Evolutionary conservation across 768 basidiomycete genomes (phyloP).

Genomic region (Rhodosporidiobolus odoratus): DNA sequence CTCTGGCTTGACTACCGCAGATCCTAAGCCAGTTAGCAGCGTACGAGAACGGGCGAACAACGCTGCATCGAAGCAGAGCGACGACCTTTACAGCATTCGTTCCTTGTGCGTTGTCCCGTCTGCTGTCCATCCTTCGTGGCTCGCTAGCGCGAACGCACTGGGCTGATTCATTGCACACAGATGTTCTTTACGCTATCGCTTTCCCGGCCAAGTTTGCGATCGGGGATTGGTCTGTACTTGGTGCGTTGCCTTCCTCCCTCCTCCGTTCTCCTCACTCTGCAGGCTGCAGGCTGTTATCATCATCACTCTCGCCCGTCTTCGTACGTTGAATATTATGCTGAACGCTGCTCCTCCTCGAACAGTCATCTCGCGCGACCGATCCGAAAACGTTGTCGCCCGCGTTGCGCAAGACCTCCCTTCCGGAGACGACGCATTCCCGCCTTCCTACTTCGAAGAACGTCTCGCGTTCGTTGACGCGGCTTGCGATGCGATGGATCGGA

Average conservation of each 20-base stretch:
- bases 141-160: not conserved
- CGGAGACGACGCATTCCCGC: slow-evolving; percentile 36
- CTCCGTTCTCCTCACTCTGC: not conserved
- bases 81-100: slow-evolving; percentile 27
- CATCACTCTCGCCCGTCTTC: not conserved
- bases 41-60: slow-evolving; percentile 30
- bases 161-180: not conserved
- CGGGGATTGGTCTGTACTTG: slow-evolving; percentile 30
- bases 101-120: slow-evolving; percentile 17
- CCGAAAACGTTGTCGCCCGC: slow-evolving; percentile 22
- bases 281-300: not conserved
- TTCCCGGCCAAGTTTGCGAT: slow-evolving; percentile 35
- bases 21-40: slow-evolving; percentile 30
- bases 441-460: slow-evolving; percentile 10
- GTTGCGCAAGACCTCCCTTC: not conserved
- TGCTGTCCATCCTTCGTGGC: not conserved
- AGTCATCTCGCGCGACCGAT: slow-evolving; percentile 25
- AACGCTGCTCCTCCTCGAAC: too few species aligned
- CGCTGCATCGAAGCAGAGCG: slow-evolving; percentile 12
- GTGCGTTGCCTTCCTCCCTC: slow-evolving; percentile 4
- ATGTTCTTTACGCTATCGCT: slow-evolving; percentile 22
- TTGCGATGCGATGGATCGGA: slow-evolving; percentile 32
- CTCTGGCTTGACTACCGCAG: not conserved
- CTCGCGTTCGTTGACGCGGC: slow-evolving; percentile 19
- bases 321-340: too few species aligned